Percentiles rank a stretch among this genome's conserved stretches.
phyloP scores from a whole-genome alignment of 495 filamentous ascomycete genomes.

The Lepraria neglecta region DNA sequence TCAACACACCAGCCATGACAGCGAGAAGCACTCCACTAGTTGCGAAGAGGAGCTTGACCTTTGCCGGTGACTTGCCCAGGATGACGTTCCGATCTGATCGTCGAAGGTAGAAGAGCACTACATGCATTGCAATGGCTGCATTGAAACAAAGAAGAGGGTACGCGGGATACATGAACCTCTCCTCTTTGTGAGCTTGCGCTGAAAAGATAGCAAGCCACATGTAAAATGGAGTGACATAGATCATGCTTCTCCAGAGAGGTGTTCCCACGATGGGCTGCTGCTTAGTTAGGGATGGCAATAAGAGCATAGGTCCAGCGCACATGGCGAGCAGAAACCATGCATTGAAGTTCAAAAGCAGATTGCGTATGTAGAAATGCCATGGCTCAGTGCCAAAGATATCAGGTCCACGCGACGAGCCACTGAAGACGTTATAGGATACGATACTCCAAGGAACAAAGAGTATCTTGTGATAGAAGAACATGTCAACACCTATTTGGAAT shows the following conservation, averaged over 20 bases:
- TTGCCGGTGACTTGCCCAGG: slow-evolving; percentile 61
- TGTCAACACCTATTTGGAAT: slow-evolving; percentile 60
- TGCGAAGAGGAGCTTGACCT: slow-evolving; percentile 59
- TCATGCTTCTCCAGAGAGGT: slow-evolving; percentile 58
- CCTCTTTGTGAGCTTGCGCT: slow-evolving; percentile 92
- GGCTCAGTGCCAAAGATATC: slow-evolving; percentile 95
- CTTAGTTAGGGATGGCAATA: slow-evolving; percentile 44
- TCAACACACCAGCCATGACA: slow-evolving; percentile 57
- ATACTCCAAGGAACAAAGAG: slow-evolving; percentile 85
- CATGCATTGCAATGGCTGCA: slow-evolving; percentile 79
- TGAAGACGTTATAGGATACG: slow-evolving; percentile 90
- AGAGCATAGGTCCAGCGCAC: slow-evolving; percentile 56
- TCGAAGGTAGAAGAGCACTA: slow-evolving; percentile 65
- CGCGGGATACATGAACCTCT: slow-evolving; percentile 95
- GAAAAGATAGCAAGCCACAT: slow-evolving; percentile 92
- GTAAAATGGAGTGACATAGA: slow-evolving; percentile 79
- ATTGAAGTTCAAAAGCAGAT: slow-evolving; percentile 92
- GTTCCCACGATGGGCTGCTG: slow-evolving; percentile 36
- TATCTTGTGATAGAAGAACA: slow-evolving; percentile 73
- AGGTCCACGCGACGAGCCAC: slow-evolving; percentile 67
- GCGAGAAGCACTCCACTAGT: slow-evolving; percentile 49
- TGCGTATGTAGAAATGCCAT: slow-evolving; percentile 93
- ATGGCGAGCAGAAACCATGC: slow-evolving; percentile 83
- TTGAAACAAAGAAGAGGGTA: slow-evolving; percentile 92
- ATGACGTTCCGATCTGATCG: slow-evolving; percentile 57